Percentiles rank a stretch among this genome's conserved stretches.
Conservation (phyloP, 2,329 filamentous ascomycete species). For the Alternaria gansuensis region DNA sequence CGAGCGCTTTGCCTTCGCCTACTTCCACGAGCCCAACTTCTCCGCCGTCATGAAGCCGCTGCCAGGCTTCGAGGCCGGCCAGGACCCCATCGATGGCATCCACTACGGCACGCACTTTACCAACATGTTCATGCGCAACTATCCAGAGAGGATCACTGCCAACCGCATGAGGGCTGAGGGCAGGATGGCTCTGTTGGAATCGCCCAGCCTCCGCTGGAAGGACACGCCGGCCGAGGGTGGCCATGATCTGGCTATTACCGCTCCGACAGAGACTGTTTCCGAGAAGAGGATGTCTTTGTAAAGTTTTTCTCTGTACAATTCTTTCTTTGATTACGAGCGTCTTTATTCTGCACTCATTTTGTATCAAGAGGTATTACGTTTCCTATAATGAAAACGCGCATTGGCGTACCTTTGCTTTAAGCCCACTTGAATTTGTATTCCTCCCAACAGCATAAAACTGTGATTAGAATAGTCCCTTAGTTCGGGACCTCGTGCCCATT, state of each 20-base stretch:
- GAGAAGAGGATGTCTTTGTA: neutral
- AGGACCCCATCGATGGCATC: constrained; percentile 12
- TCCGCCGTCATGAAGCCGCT: constrained; percentile 20
- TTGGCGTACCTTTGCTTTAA: too few relatives aligned
- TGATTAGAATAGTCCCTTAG: too few relatives aligned
- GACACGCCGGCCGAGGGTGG: neutral
- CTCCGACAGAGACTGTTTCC: neutral
- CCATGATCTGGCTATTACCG: neutral
- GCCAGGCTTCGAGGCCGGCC: constrained; percentile 14
- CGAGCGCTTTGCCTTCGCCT: constrained; percentile 21
- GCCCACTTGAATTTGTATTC: too few relatives aligned
- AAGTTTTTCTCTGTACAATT: neutral
- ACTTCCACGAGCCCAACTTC: constrained; percentile 23
- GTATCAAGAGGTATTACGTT: neutral
- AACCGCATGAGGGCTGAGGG: constrained; percentile 12
- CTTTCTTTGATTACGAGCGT: neutral
- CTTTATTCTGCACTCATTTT: neutral
- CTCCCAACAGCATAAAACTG: too few relatives aligned
- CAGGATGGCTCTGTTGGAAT: constrained; percentile 14
- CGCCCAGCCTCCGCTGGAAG: constrained; percentile 12
- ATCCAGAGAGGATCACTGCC: constrained; percentile 17
- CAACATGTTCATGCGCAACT: constrained; percentile 24
- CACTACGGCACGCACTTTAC: constrained; percentile 22
- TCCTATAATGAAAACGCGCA: too few relatives aligned
- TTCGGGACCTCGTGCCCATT: too few relatives aligned